phyloP scores from a whole-genome alignment of 192 early-diverging fungal genomes.

The Linderina pennispora region DNA sequence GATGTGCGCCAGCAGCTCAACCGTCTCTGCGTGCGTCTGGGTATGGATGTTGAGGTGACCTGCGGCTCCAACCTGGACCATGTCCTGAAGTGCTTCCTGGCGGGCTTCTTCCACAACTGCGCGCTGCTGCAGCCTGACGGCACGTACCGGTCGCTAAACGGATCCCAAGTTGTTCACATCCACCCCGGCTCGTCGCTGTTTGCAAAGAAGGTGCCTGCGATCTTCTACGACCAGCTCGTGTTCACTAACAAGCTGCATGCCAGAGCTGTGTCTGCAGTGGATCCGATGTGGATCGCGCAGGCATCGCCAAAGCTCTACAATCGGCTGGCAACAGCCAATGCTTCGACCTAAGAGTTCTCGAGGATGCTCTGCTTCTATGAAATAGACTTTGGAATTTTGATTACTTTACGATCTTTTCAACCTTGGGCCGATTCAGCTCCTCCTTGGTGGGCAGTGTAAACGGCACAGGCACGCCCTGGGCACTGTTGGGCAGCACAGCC shows the following conservation, averaged over 20 bases:
- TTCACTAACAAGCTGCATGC: conserved; percentile 89
- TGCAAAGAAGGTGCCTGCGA: conserved; percentile 64
- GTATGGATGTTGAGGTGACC: conserved; percentile 54
- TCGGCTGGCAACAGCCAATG: too few relatives aligned
- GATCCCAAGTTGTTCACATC: conserved; percentile 67
- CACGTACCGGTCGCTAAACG: conserved; percentile 61
- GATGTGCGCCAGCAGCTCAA: conserved; percentile 85
- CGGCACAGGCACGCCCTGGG: conserved; percentile 10
- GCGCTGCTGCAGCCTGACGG: conserved; percentile 85
- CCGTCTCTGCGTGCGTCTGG: conserved; percentile 65
- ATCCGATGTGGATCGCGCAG: conserved; percentile 75
- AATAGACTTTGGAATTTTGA: too few relatives aligned
- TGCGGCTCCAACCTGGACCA: conserved; percentile 70
- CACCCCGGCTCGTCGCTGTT: conserved; percentile 89
- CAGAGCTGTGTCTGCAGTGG: conserved; percentile 71
- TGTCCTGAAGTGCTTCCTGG: conserved; percentile 79
- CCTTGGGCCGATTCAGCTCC: conserved; percentile 14
- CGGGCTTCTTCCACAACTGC: conserved; percentile 86
- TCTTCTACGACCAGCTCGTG: conserved; percentile 89
- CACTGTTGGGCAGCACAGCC: conserved; percentile 48
- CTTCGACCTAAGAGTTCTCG: too few relatives aligned
- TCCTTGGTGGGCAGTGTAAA: conserved; percentile 16
- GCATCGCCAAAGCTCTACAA: conserved; percentile 74
- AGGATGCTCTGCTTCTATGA: too few relatives aligned
- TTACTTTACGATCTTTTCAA: conserved; percentile 14